Evolutionary conservation across 225 moss, liverwort and hornwort genomes (phyloP).

Genomic region (Bryoerythrophyllum caledonicum): DNA sequence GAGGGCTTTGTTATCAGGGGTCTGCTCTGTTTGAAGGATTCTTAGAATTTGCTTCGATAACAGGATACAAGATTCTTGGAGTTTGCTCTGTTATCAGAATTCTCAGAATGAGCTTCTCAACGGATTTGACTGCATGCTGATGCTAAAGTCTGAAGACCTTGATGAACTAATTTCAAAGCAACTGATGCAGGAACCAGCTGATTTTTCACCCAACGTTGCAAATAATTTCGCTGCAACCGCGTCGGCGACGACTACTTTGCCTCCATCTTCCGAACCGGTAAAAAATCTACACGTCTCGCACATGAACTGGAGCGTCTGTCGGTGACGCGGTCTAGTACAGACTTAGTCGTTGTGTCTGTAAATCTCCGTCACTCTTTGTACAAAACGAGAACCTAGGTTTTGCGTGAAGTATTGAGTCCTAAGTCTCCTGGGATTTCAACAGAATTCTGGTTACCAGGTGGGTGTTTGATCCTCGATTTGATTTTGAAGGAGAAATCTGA

Average conservation of each 20-base stretch:
- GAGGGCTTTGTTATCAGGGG: background rate
- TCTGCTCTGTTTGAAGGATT: background rate
- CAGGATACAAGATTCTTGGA: background rate
- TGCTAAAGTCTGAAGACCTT: background rate
- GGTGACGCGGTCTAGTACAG: background rate
- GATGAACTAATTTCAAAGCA: background rate
- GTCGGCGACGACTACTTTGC: background rate
- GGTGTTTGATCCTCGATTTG: background rate
- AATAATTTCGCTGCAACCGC: background rate
- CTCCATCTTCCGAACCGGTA: background rate
- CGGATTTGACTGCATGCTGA: background rate
- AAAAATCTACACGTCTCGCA: background rate
- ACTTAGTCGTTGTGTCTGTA: background rate
- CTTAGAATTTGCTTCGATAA: background rate
- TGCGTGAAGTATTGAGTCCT: background rate
- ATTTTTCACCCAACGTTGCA: background rate
- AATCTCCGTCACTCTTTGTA: background rate
- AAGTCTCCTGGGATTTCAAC: background rate
- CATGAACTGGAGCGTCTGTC: background rate
- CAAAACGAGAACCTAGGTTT: too few relatives aligned
- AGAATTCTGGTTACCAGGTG: background rate
- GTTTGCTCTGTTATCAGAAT: background rate
- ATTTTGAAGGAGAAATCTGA: background rate
- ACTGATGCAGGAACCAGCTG: conserved; percentile 4
- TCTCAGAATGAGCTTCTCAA: background rate